Evolutionary conservation across 352 stramenopile species (phyloP).

Genomic region (Pythium guiyangense): DNA sequence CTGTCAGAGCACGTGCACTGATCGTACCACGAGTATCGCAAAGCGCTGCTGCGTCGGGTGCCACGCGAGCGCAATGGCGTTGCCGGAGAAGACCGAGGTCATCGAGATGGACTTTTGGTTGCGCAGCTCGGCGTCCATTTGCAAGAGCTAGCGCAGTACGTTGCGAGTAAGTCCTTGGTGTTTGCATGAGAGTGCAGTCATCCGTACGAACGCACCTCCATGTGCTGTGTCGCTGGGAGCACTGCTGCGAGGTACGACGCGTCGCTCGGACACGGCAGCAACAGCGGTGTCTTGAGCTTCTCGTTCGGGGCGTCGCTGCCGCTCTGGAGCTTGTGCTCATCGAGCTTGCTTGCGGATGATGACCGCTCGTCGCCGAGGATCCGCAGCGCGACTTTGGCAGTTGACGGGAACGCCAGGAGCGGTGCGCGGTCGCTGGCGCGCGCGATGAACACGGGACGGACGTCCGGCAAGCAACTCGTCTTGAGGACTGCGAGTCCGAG

Average conservation of each 20-base stretch:
- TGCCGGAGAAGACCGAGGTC: slow-evolving; percentile 49
- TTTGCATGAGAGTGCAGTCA: background rate
- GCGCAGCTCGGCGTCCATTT: slow-evolving; percentile 60
- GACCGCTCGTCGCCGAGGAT: slow-evolving; percentile 51
- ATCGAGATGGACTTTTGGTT: slow-evolving; percentile 65
- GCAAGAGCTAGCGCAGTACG: slow-evolving; percentile 39
- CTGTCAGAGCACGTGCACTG: background rate
- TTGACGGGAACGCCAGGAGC: slow-evolving; percentile 42
- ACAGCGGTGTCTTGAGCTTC: slow-evolving; percentile 26
- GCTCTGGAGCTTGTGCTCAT: slow-evolving; percentile 52
- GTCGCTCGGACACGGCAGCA: slow-evolving; percentile 32
- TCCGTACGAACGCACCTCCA: slow-evolving; percentile 33
- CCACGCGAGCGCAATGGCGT: slow-evolving; percentile 62
- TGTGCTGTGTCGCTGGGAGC: slow-evolving; percentile 39
- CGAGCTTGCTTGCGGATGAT: slow-evolving; percentile 23
- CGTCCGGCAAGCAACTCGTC: slow-evolving; percentile 28
- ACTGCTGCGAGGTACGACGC: slow-evolving; percentile 37
- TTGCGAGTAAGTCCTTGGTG: too few relatives aligned
- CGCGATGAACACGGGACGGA: slow-evolving; percentile 30
- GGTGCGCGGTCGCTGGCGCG: slow-evolving; percentile 32
- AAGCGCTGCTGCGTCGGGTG: slow-evolving; percentile 45
- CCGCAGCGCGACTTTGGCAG: slow-evolving; percentile 29
- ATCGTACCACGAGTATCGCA: slow-evolving; percentile 42
- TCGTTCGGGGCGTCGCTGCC: slow-evolving; percentile 34
- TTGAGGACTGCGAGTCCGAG: slow-evolving; percentile 47